Evolutionary conservation across 2,329 filamentous ascomycete species (phyloP).

Genomic region (Aspergillus glaucus): DNA sequence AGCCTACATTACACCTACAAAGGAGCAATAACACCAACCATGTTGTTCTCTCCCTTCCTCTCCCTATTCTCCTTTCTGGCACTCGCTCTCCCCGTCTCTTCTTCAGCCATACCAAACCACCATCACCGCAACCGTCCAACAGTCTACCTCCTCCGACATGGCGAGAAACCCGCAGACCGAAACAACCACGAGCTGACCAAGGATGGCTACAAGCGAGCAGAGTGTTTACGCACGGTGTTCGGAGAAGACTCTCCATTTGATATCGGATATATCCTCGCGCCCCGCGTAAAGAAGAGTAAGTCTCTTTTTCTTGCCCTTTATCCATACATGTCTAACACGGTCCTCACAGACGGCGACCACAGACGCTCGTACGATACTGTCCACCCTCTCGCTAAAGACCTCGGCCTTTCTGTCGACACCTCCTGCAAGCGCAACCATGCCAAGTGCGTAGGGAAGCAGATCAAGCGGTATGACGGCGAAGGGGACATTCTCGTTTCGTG

Average conservation of each 20-base stretch:
- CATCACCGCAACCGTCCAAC: conserved; percentile 8
- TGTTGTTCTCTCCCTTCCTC: neutral
- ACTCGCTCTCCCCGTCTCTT: neutral
- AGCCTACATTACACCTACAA: neutral
- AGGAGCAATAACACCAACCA: neutral
- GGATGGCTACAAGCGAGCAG: conserved; percentile 21
- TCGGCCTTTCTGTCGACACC: conserved; percentile 21
- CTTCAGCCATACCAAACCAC: conserved; percentile 2
- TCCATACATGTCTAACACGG: conserved; percentile 1
- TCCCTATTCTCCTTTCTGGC: neutral
- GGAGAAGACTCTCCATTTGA: conserved; percentile 17
- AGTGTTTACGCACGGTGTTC: conserved; percentile 24
- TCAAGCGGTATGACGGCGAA: conserved; percentile 14
- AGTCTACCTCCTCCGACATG: conserved; percentile 26
- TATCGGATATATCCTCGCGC: conserved; percentile 24
- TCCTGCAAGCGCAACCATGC: conserved; percentile 19
- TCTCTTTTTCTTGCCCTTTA: neutral
- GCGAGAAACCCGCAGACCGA: conserved; percentile 20
- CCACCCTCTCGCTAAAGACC: conserved; percentile 20
- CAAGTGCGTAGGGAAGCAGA: conserved; percentile 16
- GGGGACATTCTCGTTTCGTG: conserved; percentile 26
- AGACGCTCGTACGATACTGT: conserved; percentile 19
- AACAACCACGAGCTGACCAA: conserved; percentile 17
- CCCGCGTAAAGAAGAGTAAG: conserved; percentile 17
- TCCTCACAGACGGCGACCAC: conserved; percentile 9